Evolutionary conservation across 805 yeast genomes (phyloP).

Genomic region (Groenewaldozyma salmanticensis): DNA sequence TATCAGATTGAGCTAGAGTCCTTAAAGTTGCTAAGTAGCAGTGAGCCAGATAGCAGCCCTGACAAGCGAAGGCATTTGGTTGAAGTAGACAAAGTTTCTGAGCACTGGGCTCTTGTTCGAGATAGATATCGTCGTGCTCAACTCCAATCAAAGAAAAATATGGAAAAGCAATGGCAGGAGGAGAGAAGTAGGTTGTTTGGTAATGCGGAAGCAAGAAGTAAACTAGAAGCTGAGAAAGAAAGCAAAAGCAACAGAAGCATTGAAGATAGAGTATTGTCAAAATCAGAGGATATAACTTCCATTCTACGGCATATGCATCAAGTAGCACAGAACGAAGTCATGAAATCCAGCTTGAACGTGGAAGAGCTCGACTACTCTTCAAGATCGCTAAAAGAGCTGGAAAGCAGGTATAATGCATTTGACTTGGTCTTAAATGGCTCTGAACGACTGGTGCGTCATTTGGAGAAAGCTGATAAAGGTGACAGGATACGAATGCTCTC

Average conservation of each 20-base stretch:
- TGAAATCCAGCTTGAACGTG: constrained; percentile 28
- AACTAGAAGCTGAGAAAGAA: not conserved
- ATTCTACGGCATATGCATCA: constrained; percentile 19
- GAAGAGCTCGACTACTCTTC: constrained; percentile 31
- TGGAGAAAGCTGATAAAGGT: constrained; percentile 32
- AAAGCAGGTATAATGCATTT: constrained; percentile 28
- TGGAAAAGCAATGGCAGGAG: constrained; percentile 9
- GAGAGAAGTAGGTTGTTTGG: constrained; percentile 17
- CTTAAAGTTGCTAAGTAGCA: constrained; percentile 7
- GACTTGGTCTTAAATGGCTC: constrained; percentile 30
- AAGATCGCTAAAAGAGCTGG: constrained; percentile 24
- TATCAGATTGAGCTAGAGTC: constrained; percentile 11
- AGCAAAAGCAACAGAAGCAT: constrained; percentile 3
- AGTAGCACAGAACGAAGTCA: constrained; percentile 31
- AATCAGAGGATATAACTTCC: constrained; percentile 19
- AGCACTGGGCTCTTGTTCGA: constrained; percentile 11
- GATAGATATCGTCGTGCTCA: constrained; percentile 16
- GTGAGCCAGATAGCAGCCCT: constrained; percentile 3
- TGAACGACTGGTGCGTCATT: constrained; percentile 25
- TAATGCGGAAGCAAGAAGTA: constrained; percentile 1
- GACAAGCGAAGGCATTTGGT: constrained; percentile 8
- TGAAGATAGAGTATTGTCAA: constrained; percentile 17
- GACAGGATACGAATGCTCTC: constrained; percentile 30
- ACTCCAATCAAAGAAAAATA: constrained; percentile 16
- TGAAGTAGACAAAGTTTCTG: constrained; percentile 13